Base-by-base conservation (phyloP, 139 green algal species). In the Picochlorum sp. region DNA sequence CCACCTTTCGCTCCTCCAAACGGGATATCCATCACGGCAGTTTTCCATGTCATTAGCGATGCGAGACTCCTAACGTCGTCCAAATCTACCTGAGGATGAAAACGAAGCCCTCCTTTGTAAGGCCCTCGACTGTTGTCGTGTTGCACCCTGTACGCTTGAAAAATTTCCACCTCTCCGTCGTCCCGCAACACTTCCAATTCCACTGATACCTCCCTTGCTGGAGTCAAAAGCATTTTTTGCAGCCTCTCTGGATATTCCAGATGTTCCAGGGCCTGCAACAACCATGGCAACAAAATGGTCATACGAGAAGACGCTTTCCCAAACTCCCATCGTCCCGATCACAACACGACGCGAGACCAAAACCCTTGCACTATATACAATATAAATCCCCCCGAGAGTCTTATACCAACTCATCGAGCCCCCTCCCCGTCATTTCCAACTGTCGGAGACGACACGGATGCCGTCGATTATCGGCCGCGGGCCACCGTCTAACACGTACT, bases 1-100 rank as follows among this genome's bases (percentile, higher is more conserved):
- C 84, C 85, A 7, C 78, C 85, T 74, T 95, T 95, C 52, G 86
- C 89, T 5, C 90, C 90, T 4, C 90, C 90, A 81, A 95, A 97
- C 3, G 90, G 90, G 13, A 97, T 83, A 64, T 96, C 85, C 80
- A 96, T 82, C 7, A 96, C 70, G 2, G 90, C 90, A 1, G 91
- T 95, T 69, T 97, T 97, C 87, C 86, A 96, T 0, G 89, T 96
- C 85, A 94, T 96, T n/a, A 96, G 75, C 3, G 57, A 76, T 9
- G 75, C 75, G 57, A 88, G 75, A 39, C 68, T 80, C 33, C 80
- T 62, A 30, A 88, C 76, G 56, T 91, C 79, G 40, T 83, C 81
- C 30, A 94, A 64, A 66, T 84, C 77, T n/a, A 85, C 84, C 18
- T 88, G 41, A 3, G 81, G 78, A 52, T 91, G 78, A 59, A 77